Percentiles rank a stretch among this genome's conserved stretches.
These are phyloP conservation scores for Cystobasidium slooffiae DNA, from an alignment of 1,284 basidiomycete genomes.

Conservation along the genomic window DNA sequence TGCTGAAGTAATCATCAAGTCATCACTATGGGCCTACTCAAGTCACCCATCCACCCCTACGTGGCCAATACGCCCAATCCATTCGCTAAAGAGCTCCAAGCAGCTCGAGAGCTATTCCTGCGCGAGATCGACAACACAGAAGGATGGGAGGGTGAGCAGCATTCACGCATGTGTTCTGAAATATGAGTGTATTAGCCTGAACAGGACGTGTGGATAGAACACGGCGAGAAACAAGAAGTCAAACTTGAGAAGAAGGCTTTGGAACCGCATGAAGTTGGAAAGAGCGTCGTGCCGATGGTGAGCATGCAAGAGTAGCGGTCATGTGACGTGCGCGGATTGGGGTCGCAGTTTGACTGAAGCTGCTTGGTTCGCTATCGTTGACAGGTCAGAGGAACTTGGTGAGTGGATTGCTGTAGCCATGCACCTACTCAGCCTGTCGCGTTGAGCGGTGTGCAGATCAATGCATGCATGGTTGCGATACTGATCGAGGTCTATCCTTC, in stretches of 20 bases:
- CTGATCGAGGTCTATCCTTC: not conserved
- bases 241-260: conserved; percentile 37
- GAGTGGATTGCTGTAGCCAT: not conserved
- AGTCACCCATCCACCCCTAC: conserved; percentile 23
- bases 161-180: not conserved
- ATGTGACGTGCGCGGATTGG: conserved; percentile 1
- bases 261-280: conserved; percentile 11
- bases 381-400: conserved; percentile 41
- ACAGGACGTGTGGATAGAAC: not conserved
- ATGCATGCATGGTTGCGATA: not conserved
- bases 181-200: not conserved
- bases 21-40: conserved; percentile 12
- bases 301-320: not conserved
- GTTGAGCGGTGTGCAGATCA: not conserved
- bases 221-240: conserved; percentile 29
- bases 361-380: not conserved
- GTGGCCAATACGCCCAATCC: conserved; percentile 31
- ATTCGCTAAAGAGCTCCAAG: conserved; percentile 22
- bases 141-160: conserved; percentile 38
- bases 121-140: conserved; percentile 34
- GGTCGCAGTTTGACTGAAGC: not conserved
- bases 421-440: too few species aligned
- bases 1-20: not conserved
- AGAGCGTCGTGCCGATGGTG: conserved; percentile 28
- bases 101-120: conserved; percentile 19